These are phyloP conservation scores for Metschnikowia matae DNA, from an alignment of 805 yeast species.

Conservation along the genomic window DNA sequence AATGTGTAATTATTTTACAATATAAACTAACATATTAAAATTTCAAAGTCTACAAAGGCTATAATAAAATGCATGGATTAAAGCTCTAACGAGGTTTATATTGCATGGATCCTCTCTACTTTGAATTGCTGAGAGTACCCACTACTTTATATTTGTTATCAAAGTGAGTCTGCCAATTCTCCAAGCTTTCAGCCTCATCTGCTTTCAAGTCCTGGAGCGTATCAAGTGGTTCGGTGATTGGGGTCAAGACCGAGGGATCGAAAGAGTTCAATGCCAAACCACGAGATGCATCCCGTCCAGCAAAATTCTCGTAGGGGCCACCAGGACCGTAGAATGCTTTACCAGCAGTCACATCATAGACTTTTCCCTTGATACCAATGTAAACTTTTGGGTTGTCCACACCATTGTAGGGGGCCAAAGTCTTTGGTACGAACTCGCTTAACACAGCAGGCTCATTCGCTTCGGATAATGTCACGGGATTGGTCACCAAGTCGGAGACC, in stretches of 20 bases:
- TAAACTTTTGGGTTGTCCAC: constrained; percentile 74
- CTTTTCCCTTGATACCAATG: constrained; percentile 80
- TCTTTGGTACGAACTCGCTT: constrained; percentile 66
- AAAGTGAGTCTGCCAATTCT: constrained; percentile 85
- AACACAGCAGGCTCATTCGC: constrained; percentile 32
- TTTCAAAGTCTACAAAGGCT: background rate
- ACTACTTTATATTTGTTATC: constrained; percentile 75
- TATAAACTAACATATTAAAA: too few species aligned
- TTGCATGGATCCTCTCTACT: background rate
- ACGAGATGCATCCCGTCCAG: constrained; percentile 93
- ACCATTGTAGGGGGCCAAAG: constrained; percentile 76
- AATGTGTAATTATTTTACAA: background rate
- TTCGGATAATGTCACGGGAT: constrained; percentile 26
- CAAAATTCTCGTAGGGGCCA: constrained; percentile 91
- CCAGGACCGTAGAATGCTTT: constrained; percentile 91
- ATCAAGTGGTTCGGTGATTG: constrained; percentile 77
- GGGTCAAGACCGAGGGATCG: constrained; percentile 60
- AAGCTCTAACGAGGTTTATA: background rate
- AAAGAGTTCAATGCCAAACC: constrained; percentile 89
- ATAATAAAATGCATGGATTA: background rate
- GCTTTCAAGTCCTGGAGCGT: constrained; percentile 54
- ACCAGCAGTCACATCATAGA: constrained; percentile 78
- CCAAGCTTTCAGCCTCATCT: constrained; percentile 61
- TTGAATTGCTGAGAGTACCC: constrained; percentile 54
- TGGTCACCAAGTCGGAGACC: constrained; percentile 22